These are phyloP conservation scores for Colletotrichum incanum DNA, from an alignment of 2,329 filamentous ascomycete genomes.

Conservation along the genomic window DNA sequence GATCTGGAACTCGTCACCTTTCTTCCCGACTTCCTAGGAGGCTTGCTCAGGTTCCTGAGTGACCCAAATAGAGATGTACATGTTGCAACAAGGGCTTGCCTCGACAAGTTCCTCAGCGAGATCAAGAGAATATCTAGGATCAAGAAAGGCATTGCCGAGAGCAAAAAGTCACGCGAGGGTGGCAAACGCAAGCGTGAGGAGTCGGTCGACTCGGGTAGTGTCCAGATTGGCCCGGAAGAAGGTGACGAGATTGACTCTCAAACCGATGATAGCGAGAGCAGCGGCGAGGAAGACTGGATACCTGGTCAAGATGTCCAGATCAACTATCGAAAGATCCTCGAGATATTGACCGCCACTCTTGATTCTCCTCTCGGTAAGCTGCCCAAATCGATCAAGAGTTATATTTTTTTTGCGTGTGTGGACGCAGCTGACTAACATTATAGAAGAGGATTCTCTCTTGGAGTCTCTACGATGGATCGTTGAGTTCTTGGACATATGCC, in stretches of 20 bases:
- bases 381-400: neutral
- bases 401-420: neutral
- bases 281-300: conserved; percentile 93
- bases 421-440: conserved; percentile 29
- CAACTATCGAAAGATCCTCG: conserved; percentile 91
- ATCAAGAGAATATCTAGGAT: conserved; percentile 95
- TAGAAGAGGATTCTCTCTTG: conserved; percentile 91
- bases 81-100: conserved; percentile 87
- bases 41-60: conserved; percentile 91
- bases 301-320: conserved; percentile 97
- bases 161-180: conserved; percentile 79
- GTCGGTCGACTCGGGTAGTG: conserved; percentile 78
- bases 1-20: conserved; percentile 95
- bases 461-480: conserved; percentile 97
- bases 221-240: conserved; percentile 71
- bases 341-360: conserved; percentile 91
- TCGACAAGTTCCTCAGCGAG: conserved; percentile 92
- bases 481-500: conserved; percentile 96
- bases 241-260: conserved; percentile 74
- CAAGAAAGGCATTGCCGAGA: conserved; percentile 93
- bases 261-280: conserved; percentile 70
- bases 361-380: conserved; percentile 82
- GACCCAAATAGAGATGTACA: conserved; percentile 96
- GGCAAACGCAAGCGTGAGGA: conserved; percentile 79
- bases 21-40: conserved; percentile 91